Base-by-base conservation (phyloP, 441 rosid species). In the Pelargonium australe region DNA sequence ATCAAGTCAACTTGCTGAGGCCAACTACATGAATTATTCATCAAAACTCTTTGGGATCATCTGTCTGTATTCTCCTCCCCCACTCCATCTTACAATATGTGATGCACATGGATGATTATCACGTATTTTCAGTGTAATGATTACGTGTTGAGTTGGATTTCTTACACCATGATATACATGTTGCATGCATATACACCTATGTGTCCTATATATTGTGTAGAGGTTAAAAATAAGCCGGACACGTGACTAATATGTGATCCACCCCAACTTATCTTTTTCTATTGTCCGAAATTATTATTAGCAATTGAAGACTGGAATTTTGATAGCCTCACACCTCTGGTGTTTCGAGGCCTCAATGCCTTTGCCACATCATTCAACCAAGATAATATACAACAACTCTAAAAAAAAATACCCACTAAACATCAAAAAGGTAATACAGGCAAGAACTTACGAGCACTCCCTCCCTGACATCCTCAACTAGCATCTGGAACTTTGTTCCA, bases 401-500 rank as follows among this genome's bases (percentile, higher is more conserved):
- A 0, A 12, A 11, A 19, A 5, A 8, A 47, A 8, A 0, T 1
- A 28, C 13, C 44, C 14, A 37, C 7, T 28, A 44, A 10, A 40
- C 40, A 23, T 20, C 7, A 28, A 23, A 60, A 34, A 72, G 60
- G n/a, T 4, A 41, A 64, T 3, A 53, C 40, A 60, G 16, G 44
- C 5, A 23, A 66, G 66, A 37, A 78, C 90, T 83, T 87, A 94
- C 97, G 68, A 95, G 88, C 23, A 89, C 94, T 69, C 99, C 99
- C 71, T 94, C 95, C 63, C 86, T 84, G 63, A 91, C 65, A 80
- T 94, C 99, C 83, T 94, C 99, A 47, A 94, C 99, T 67, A 87
- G 87, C 99, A 94, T 89, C 78, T 85, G 91, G 70, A 94, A 94
- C 79, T 89, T 86, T 3, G 87, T 83, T 65, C 87, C 88, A 13